Evolutionary conservation across 768 basidiomycete species (phyloP).

Genomic region (Mycena capillaripes): DNA sequence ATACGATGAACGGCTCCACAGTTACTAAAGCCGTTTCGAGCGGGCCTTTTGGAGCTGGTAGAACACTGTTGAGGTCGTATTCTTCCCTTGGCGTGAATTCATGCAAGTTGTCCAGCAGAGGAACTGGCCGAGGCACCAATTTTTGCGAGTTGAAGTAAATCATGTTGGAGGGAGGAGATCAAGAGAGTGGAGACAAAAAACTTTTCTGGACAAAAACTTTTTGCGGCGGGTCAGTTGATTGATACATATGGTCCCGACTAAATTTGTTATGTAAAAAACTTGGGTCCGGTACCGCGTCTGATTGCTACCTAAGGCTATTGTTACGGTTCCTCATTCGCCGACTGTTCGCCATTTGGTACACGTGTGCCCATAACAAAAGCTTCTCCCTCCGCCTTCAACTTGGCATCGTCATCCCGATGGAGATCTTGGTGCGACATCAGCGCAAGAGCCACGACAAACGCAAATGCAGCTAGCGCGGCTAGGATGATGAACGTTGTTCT

Average conservation of each 20-base stretch:
- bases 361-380: constrained; percentile 32
- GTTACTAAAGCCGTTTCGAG: constrained; percentile 31
- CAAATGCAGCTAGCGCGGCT: constrained; percentile 35
- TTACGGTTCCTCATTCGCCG: neutral
- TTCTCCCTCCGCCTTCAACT: constrained; percentile 35
- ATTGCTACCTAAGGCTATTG: constrained; percentile 16
- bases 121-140: constrained; percentile 12
- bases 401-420: constrained; percentile 39
- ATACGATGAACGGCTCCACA: constrained; percentile 37
- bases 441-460: constrained; percentile 36
- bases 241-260: too few relatives aligned
- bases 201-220: constrained; percentile 12
- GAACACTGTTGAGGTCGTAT: constrained; percentile 38
- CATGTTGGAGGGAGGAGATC: neutral
- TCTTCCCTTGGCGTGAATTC: constrained; percentile 34
- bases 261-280: too few relatives aligned
- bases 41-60: constrained; percentile 27
- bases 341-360: neutral
- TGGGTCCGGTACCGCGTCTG: neutral
- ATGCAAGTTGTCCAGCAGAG: constrained; percentile 25
- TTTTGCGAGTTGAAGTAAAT: constrained; percentile 24
- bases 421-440: constrained; percentile 38
- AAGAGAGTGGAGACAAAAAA: neutral
- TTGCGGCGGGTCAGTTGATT: neutral
- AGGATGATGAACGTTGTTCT: constrained; percentile 40